phyloP scores from a whole-genome alignment of 768 basidiomycete species.

The Suillus weaverae region DNA sequence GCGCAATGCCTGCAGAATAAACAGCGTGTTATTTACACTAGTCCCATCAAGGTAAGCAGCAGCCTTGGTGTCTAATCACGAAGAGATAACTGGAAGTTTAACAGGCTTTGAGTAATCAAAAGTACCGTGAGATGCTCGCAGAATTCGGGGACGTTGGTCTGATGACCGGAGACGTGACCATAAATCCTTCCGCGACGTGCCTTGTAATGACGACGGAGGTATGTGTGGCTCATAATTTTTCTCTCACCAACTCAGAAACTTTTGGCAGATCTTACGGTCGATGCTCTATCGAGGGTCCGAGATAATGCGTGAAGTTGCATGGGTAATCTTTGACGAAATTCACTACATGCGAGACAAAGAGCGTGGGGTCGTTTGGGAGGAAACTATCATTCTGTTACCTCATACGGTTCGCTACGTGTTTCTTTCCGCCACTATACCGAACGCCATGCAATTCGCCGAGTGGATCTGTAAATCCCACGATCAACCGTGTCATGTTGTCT shows the following conservation, averaged over 20 bases:
- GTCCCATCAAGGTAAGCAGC: constrained; percentile 92
- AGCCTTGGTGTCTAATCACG: constrained; percentile 15
- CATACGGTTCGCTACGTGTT: constrained; percentile 97
- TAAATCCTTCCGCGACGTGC: constrained; percentile 95
- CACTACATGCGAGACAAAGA: constrained; percentile 99
- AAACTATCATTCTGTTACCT: constrained; percentile 95
- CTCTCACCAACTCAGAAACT: background rate
- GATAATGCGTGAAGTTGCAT: constrained; percentile 99
- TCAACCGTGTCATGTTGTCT: constrained; percentile 98
- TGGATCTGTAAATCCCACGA: constrained; percentile 98
- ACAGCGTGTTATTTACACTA: constrained; percentile 97
- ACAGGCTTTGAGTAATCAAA: constrained; percentile 97
- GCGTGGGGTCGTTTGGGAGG: constrained; percentile 99
- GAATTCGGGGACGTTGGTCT: constrained; percentile 98
- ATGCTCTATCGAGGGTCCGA: constrained; percentile 99
- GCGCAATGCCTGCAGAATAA: constrained; percentile 92
- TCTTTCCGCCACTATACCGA: constrained; percentile 97
- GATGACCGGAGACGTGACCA: constrained; percentile 99
- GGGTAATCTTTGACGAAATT: constrained; percentile 99
- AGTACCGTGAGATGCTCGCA: constrained; percentile 96
- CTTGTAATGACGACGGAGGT: constrained; percentile 99
- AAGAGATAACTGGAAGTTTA: constrained; percentile 20
- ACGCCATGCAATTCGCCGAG: constrained; percentile 99
- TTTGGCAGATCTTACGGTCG: constrained; percentile 84
- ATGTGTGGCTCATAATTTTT: background rate